Evolutionary conservation across 345 rosid species (phyloP).

Genomic region (Microthlaspi erraticum): DNA sequence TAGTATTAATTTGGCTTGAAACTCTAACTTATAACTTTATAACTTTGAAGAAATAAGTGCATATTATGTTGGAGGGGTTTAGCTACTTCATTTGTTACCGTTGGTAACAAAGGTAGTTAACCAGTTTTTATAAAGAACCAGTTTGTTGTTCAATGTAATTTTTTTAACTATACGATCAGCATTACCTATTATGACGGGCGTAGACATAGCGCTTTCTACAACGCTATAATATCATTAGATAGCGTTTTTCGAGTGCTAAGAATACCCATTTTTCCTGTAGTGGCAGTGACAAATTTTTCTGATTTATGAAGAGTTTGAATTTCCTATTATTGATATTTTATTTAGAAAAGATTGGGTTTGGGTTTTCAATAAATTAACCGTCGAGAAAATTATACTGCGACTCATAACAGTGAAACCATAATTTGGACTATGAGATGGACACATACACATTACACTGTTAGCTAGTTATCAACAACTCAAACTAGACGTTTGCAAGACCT

Average conservation of each 20-base stretch:
- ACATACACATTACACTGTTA: conserved; percentile 1
- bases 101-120: not conserved
- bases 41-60: not conserved
- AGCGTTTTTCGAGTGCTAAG: too few species aligned
- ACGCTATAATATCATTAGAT: too few species aligned
- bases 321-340: not conserved
- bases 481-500: conserved; percentile 22
- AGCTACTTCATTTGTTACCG: not conserved
- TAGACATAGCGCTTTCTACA: too few species aligned
- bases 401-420: conserved; percentile 2
- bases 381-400: not conserved
- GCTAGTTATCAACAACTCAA: not conserved
- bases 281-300: not conserved
- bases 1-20: not conserved
- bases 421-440: not conserved
- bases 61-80: not conserved
- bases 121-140: not conserved
- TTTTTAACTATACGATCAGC: not conserved
- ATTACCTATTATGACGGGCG: too few species aligned
- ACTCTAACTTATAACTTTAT: not conserved
- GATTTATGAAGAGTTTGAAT: not conserved
- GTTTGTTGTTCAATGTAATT: not conserved
- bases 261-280: too few species aligned
- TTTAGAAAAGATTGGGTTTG: not conserved
- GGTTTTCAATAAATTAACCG: not conserved